A percentile compares a stretch with the other conserved stretches of the same genome.
phyloP scores from a whole-genome alignment of 768 basidiomycete genomes.

The Cystobasidium ongulense region DNA sequence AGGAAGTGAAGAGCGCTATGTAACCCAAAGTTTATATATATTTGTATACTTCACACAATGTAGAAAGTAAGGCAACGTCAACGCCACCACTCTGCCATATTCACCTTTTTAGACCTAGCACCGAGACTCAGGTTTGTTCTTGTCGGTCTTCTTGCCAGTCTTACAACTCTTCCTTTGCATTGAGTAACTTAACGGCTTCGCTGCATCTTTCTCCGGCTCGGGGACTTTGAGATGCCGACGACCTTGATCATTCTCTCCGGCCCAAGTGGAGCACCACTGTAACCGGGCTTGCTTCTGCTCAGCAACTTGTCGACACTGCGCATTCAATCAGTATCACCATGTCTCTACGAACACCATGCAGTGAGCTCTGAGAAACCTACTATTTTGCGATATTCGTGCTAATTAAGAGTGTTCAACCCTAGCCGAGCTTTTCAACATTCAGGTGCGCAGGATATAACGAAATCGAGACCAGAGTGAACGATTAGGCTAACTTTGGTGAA shows the following conservation, averaged over 20 bases:
- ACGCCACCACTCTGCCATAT: too few relatives aligned
- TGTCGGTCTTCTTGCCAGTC: too few relatives aligned
- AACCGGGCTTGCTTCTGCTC: neutral
- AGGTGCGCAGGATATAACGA: neutral
- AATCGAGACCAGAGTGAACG: neutral
- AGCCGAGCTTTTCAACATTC: constrained; percentile 40
- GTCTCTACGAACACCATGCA: constrained; percentile 20
- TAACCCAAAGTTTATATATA: too few relatives aligned
- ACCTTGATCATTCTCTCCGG: neutral
- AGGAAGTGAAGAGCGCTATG: too few relatives aligned
- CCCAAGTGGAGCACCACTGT: neutral
- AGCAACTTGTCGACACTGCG: neutral
- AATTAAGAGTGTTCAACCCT: neutral
- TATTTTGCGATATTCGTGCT: neutral
- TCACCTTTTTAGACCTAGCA: too few relatives aligned
- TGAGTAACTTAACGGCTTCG: too few relatives aligned
- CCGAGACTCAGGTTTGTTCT: too few relatives aligned
- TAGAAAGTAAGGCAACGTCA: too few relatives aligned
- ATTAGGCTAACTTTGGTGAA: neutral
- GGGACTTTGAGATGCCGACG: neutral
- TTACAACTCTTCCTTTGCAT: too few relatives aligned
- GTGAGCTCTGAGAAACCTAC: neutral
- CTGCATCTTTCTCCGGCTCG: neutral
- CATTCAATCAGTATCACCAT: neutral
- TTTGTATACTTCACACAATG: too few relatives aligned